Conservation (phyloP, 345 rosid species). For the Syzygium aqueum region DNA sequence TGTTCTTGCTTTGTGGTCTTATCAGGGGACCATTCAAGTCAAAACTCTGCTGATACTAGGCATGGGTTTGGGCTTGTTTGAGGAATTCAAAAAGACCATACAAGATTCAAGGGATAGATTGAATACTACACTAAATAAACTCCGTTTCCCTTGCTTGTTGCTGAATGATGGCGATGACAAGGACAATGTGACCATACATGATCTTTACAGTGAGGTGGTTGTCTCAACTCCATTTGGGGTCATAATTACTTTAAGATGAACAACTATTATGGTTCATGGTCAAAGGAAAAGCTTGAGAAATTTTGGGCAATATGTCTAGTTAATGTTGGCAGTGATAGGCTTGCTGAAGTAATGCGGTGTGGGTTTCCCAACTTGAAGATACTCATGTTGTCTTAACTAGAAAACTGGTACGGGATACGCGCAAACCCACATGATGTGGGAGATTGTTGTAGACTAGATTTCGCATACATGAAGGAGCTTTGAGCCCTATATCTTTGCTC, state of each 20-base stretch:
- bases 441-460: neutral
- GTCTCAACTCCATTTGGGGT: rapidly evolving
- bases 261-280: rapidly evolving
- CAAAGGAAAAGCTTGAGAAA: neutral
- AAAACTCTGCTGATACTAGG: neutral
- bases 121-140: rapidly evolving
- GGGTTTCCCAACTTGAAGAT: rapidly evolving
- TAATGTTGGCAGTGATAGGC: rapidly evolving
- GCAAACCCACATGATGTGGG: too few species aligned
- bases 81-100: neutral
- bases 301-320: neutral
- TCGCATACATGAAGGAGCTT: rapidly evolving
- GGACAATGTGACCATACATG: neutral
- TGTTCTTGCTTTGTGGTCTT: neutral
- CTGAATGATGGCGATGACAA: rapidly evolving
- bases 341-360: rapidly evolving
- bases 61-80: neutral
- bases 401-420: too few species aligned
- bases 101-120: rapidly evolving
- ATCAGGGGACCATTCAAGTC: neutral
- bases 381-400: rapidly evolving
- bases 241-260: rapidly evolving
- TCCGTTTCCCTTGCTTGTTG: neutral
- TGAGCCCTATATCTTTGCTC: rapidly evolving
- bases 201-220: neutral